Conservation (phyloP, 805 yeast species). For the Monosporozyma unispora region DNA sequence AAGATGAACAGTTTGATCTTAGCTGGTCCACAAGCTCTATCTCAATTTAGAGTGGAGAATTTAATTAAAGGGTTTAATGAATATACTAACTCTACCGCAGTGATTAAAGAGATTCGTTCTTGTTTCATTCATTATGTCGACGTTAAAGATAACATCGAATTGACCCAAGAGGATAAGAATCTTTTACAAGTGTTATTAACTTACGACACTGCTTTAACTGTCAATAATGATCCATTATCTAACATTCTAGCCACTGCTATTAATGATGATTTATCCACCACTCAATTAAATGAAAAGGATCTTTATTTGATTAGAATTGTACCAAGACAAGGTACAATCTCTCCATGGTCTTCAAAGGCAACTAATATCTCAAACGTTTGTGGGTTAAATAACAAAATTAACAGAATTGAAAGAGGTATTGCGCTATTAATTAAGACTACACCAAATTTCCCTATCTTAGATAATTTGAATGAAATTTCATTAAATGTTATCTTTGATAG, state of each 20-base stretch:
- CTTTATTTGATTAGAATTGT: conserved; percentile 62
- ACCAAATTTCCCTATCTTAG: conserved; percentile 58
- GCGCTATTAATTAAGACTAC: conserved; percentile 64
- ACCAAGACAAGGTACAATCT: conserved; percentile 93
- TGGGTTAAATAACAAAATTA: conserved; percentile 63
- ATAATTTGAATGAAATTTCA: conserved; percentile 44
- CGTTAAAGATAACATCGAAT: conserved; percentile 28
- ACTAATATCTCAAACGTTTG: conserved; percentile 87
- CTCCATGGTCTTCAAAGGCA: conserved; percentile 99
- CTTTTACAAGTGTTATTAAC: conserved; percentile 56
- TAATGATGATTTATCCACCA: conserved; percentile 13
- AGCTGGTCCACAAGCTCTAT: conserved; percentile 87
- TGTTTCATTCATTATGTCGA: conserved; percentile 77
- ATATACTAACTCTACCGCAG: conserved; percentile 51
- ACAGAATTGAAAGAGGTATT: conserved; percentile 86
- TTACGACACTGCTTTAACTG: conserved; percentile 63
- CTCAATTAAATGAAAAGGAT: conserved; percentile 28
- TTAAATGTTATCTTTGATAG: conserved; percentile 77
- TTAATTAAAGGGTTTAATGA: conserved; percentile 65
- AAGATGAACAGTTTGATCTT: conserved; percentile 42
- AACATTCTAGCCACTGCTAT: conserved; percentile 23
- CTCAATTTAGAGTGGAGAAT: conserved; percentile 73
- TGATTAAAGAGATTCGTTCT: conserved; percentile 62
- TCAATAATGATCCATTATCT: conserved; percentile 32
- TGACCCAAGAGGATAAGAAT: conserved; percentile 33